Base-by-base conservation (phyloP, 2,329 filamentous ascomycete species). In the Sporothrix luriei region DNA sequence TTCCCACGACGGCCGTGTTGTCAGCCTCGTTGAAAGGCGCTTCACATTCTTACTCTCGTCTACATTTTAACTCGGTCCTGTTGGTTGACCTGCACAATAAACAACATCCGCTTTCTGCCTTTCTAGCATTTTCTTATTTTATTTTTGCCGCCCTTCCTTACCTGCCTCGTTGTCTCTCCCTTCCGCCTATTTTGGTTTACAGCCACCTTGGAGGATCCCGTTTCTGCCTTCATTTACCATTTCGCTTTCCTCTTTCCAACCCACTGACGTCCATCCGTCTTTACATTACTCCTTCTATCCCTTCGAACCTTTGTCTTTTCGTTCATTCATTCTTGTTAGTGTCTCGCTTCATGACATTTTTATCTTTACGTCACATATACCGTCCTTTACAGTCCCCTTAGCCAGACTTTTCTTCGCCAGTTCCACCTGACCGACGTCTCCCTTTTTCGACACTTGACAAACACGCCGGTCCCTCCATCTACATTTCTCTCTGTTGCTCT, bases 11-110 rank as follows among this genome's bases (percentile, higher is more conserved):
- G 7, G 61, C 29, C 24, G 61, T 61, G 19, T 46, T 61, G 62
- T 52, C 26, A 66, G 46, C 62, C 62, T 66, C 46, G 62, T 24
- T 52, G 48, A 40, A 52, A 66, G 43, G 61, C 40, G 46, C 62
- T 33, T 49, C 61, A 3, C 19, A 51, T 51, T 38, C 38, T 21
- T 6, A 14, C 19, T 29, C 9, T 65, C 40, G 11, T 43, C 11
- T 13, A 43, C 14, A 13, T 2, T 21, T 38, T 33, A 38, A 10
- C 21, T 51, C 19, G 6, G 33, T n/a, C 38, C 43, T 48, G 10
- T 46, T 21, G 13, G 33, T 33, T 11, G 11, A 51, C 26, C 19
- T 65, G 19, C 48, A 51, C 46, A 51, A 38, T 21, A 51, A 51
- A 51, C 46, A n/a, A 65, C 24, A 13, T 49, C 24, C 43, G 9